These are phyloP conservation scores for Dictyostelium capitatum DNA, from an alignment of 78 protist species.

Conservation along the genomic window DNA sequence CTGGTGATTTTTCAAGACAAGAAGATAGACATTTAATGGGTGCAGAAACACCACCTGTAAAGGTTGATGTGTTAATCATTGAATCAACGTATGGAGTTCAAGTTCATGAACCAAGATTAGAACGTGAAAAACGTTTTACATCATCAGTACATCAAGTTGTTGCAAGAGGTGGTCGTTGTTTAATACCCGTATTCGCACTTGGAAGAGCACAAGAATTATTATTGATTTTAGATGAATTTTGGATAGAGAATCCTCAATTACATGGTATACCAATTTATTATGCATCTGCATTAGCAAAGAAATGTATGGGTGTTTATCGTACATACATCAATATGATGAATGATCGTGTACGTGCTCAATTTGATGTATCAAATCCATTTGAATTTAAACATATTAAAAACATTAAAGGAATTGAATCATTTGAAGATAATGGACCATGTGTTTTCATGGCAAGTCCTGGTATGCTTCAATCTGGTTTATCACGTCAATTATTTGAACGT, in stretches of 20 bases:
- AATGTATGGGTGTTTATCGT: conserved; percentile 93
- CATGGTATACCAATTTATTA: conserved; percentile 95
- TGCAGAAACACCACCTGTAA: conserved; percentile 94
- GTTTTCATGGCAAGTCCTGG: conserved; percentile 98
- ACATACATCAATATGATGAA: conserved; percentile 96
- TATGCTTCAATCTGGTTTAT: conserved; percentile 93
- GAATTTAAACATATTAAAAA: conserved; percentile 90
- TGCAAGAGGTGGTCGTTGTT: conserved; percentile 91
- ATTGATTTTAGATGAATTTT: conserved; percentile 92
- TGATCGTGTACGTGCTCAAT: conserved; percentile 82
- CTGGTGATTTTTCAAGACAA: conserved; percentile 97
- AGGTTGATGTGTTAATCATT: conserved; percentile 95
- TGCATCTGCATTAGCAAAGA: conserved; percentile 93
- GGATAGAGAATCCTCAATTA: conserved; percentile 90
- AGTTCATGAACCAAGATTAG: conserved; percentile 91
- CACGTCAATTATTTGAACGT: conserved; percentile 94
- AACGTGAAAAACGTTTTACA: conserved; percentile 94
- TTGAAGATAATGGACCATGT: conserved; percentile 92
- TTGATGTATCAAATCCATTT: conserved; percentile 93
- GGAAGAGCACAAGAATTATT: conserved; percentile 99
- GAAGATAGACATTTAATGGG: conserved; percentile 98
- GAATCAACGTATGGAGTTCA: conserved; percentile 97
- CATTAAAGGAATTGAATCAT: conserved; percentile 76
- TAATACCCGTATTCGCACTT: conserved; percentile 97
- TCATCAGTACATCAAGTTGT: conserved; percentile 49